Evolutionary conservation across 2,329 filamentous ascomycete genomes (phyloP).

Genomic region (Pleochaeta shiraiana): DNA sequence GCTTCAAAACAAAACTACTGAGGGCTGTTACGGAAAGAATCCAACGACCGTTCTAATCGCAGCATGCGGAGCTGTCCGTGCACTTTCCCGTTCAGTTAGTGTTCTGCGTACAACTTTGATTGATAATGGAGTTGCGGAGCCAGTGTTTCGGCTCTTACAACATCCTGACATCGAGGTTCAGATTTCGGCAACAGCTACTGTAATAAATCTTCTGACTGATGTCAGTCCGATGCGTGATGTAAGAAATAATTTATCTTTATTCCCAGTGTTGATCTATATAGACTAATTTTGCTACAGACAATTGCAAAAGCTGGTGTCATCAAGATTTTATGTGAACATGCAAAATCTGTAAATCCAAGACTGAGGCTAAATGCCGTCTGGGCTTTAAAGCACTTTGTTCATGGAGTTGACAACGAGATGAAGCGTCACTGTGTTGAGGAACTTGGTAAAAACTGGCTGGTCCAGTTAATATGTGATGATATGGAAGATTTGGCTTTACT

Average conservation of each 20-base stretch:
- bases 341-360: conserved; percentile 57
- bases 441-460: conserved; percentile 58
- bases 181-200: conserved; percentile 62
- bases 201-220: conserved; percentile 70
- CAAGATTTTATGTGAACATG: conserved; percentile 59
- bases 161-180: conserved; percentile 60
- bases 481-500: conserved; percentile 30
- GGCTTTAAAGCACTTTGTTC: conserved; percentile 80
- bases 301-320: conserved; percentile 56
- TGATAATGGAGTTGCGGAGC: conserved; percentile 61
- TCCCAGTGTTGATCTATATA: background rate
- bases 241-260: conserved; percentile 19
- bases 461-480: conserved; percentile 51
- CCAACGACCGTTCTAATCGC: conserved; percentile 59
- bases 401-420: conserved; percentile 44
- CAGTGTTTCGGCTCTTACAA: conserved; percentile 52
- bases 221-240: conserved; percentile 85
- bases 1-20: conserved; percentile 7
- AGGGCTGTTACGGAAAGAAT: conserved; percentile 42
- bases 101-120: conserved; percentile 70
- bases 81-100: conserved; percentile 66
- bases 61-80: conserved; percentile 61
- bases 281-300: conserved; percentile 26
- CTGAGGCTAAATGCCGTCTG: conserved; percentile 73
- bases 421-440: conserved; percentile 62